Conservation (phyloP, 164 flowering plant genomes). For the Paratinospora sagittata region DNA sequence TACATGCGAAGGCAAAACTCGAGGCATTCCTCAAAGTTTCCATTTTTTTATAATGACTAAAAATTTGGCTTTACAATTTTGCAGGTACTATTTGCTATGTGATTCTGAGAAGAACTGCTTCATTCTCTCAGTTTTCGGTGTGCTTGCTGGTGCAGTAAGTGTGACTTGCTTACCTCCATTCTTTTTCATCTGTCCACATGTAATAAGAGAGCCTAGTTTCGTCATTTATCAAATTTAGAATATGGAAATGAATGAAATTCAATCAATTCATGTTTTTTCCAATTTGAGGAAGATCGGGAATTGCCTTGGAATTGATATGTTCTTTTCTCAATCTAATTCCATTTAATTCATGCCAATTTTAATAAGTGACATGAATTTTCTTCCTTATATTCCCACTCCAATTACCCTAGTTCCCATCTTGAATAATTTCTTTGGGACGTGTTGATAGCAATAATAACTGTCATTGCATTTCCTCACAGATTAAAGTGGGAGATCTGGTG, state of each 20-base stretch:
- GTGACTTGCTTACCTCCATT: slow-evolving; percentile 9
- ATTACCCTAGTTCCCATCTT: neutral
- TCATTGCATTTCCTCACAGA: slow-evolving; percentile 30
- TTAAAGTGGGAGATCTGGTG: slow-evolving; percentile 73
- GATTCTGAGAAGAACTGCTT: slow-evolving; percentile 63
- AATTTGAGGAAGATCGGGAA: neutral
- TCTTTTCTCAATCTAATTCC: neutral
- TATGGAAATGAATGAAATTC: neutral
- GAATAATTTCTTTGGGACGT: neutral
- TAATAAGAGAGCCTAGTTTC: neutral
- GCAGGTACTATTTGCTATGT: slow-evolving; percentile 73
- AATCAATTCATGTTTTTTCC: neutral
- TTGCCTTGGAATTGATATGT: neutral
- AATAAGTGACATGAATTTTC: too few species aligned
- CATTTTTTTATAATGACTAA: neutral
- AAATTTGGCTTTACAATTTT: slow-evolving; percentile 18
- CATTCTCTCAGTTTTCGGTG: slow-evolving; percentile 63
- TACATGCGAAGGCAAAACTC: too few species aligned
- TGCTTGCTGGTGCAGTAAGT: slow-evolving; percentile 56
- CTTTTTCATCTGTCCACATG: neutral
- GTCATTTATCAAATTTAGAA: neutral
- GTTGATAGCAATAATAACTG: neutral
- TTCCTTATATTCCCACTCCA: too few species aligned
- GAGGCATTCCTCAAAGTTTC: too few species aligned
- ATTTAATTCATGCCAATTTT: neutral